A percentile compares a stretch with the other conserved stretches of the same genome.
phyloP scores from a whole-genome alignment of 371 early-diverging fungal species.

The Lichtheimia ornata region DNA sequence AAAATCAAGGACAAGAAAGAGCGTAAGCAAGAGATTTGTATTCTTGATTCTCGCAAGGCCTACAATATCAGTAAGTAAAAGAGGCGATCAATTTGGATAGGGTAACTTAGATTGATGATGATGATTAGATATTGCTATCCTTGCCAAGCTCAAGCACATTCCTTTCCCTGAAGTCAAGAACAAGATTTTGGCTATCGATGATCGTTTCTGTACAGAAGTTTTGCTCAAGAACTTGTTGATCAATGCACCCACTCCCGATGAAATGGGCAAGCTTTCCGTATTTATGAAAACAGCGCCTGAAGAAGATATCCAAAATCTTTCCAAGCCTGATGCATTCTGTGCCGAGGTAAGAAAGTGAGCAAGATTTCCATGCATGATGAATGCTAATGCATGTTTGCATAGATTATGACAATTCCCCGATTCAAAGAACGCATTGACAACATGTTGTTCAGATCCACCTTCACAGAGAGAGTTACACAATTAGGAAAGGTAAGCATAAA shows the following conservation, averaged over 20 bases:
- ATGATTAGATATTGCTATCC: constrained; percentile 63
- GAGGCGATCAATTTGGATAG: neutral
- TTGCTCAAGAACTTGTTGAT: constrained; percentile 66
- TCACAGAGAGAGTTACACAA: constrained; percentile 71
- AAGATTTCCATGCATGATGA: neutral
- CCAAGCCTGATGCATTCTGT: constrained; percentile 84
- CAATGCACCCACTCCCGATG: constrained; percentile 75
- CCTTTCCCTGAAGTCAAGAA: constrained; percentile 62
- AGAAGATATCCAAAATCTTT: constrained; percentile 65
- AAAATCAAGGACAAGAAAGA: constrained; percentile 32
- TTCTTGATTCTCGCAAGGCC: constrained; percentile 77
- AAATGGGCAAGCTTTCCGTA: constrained; percentile 73
- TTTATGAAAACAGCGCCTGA: constrained; percentile 63
- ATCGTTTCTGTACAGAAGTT: constrained; percentile 66
- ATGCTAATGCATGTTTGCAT: constrained; percentile 6
- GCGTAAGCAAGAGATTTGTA: constrained; percentile 54
- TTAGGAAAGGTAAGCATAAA: constrained; percentile 57
- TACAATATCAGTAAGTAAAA: constrained; percentile 71
- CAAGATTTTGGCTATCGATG: constrained; percentile 69
- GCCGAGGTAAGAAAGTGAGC: constrained; percentile 62
- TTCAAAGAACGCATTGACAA: constrained; percentile 78
- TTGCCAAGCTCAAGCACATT: constrained; percentile 70
- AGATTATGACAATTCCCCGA: constrained; percentile 81
- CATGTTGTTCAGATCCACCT: constrained; percentile 75
- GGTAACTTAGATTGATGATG: neutral